phyloP scores from a whole-genome alignment of 2,329 filamentous ascomycete species.

The Xylariales sp. region DNA sequence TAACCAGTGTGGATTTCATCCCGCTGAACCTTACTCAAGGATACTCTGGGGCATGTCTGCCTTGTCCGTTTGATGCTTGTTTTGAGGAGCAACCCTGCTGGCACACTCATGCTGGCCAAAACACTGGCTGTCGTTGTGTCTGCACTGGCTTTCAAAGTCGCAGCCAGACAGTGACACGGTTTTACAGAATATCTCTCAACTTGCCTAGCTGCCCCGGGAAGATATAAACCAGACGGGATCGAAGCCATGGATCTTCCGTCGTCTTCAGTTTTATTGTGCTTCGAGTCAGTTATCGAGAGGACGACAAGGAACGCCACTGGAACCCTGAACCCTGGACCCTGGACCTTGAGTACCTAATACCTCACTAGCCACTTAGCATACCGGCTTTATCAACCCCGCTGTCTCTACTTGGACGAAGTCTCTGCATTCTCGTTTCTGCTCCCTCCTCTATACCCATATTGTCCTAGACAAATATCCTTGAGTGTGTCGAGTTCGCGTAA shows the following conservation, averaged over 20 bases:
- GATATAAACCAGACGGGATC: constrained; percentile 15
- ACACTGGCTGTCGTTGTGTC: constrained; percentile 22
- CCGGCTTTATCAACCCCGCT: constrained; percentile 16
- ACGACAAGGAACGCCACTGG: not conserved
- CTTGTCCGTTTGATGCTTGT: constrained; percentile 42
- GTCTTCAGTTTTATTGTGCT: constrained; percentile 8
- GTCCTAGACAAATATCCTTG: not conserved
- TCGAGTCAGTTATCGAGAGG: not conserved
- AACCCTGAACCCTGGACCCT: constrained; percentile 8
- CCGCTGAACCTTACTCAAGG: not conserved
- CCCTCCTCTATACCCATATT: constrained; percentile 1
- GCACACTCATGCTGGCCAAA: constrained; percentile 35
- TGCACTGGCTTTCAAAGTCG: not conserved
- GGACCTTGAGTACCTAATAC: constrained; percentile 15
- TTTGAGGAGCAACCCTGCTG: constrained; percentile 34
- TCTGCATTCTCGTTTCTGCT: constrained; percentile 5
- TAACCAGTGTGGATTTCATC: too few relatives aligned
- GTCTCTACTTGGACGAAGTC: constrained; percentile 10
- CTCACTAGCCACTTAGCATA: constrained; percentile 11
- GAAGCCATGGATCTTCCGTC: constrained; percentile 17
- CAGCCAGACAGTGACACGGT: not conserved
- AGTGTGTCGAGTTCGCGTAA: not conserved
- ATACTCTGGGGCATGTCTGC: constrained; percentile 16
- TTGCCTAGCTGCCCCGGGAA: constrained; percentile 1
- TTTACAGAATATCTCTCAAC: not conserved